These are phyloP conservation scores for Lotmaria passim DNA, from an alignment of 208 protist genomes.

Conservation along the genomic window DNA sequence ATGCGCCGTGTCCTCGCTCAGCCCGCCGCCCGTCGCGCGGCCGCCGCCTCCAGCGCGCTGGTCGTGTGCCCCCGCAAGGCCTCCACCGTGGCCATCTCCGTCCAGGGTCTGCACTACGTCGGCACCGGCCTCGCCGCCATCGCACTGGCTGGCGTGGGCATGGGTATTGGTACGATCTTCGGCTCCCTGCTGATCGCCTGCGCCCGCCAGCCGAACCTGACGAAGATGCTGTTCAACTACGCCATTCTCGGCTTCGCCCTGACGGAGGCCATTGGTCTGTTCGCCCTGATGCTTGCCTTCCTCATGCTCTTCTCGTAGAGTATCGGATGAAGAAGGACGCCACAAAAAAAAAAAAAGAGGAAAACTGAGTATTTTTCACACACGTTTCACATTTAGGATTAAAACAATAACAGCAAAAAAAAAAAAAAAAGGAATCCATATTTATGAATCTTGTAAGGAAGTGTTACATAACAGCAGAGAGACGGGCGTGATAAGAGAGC, in stretches of 20 bases:
- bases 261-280: constrained; percentile 93
- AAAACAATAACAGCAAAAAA: not conserved
- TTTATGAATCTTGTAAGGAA: too few species aligned
- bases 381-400: not conserved
- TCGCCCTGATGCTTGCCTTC: constrained; percentile 92
- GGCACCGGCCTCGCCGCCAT: constrained; percentile 91
- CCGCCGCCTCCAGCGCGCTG: constrained; percentile 45
- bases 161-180: constrained; percentile 93
- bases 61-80: constrained; percentile 64
- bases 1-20: constrained; percentile 73
- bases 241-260: constrained; percentile 93
- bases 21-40: constrained; percentile 51
- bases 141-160: constrained; percentile 88
- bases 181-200: constrained; percentile 84
- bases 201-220: constrained; percentile 91
- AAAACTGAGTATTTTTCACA: constrained; percentile 1
- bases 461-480: too few species aligned
- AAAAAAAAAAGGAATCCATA: not conserved
- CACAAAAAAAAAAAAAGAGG: too few species aligned
- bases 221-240: constrained; percentile 94
- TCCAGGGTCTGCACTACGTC: constrained; percentile 92
- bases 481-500: too few species aligned
- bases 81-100: constrained; percentile 89
- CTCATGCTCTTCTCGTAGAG: constrained; percentile 94
- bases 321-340: too few species aligned